Base-by-base conservation (phyloP, 148 eudicot genomes). In the Mesembryanthemum crystallinum region DNA sequence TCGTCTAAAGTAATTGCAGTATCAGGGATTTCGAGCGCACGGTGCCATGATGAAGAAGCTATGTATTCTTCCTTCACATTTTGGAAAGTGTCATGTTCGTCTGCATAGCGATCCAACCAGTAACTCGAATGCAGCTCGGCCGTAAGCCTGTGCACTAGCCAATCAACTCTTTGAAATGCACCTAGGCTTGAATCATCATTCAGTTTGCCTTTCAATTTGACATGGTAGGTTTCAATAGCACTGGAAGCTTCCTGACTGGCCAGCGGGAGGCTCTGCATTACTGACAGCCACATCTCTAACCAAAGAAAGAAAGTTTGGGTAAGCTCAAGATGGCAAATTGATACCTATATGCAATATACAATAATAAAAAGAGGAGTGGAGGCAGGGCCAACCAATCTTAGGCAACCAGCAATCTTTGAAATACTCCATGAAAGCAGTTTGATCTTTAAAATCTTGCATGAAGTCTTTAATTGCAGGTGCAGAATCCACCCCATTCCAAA, bases 171-270 rank as follows among this genome's bases (percentile, higher is more conserved):
- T 68, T 90, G 90, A 69, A 89, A 82, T 73, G 99, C 89, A 60
- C 92, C 96, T 65, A 91, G 86, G 77, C 85, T 92, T 27, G 94
- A 75, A 80, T 95, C 96, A 65, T 92, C 99, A 59, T 78, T 90
- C n/a, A 95, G 83, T 78, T 85, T 90, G 60, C 77, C 68, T 88
- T 95, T 95, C 76, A 95, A 85, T 89, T 87, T 95, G 82, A 92
- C 88, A 74, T 95, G 99, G 78, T 92, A 95, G 66, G 97, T 94
- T 86, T 95, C 99, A 62, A 92, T 88, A 72, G 97, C 99, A 78
- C 98, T 94, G 60, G 97, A 86, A 39, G 91, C 89, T 82, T 92
- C 98, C 80, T 88, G 94, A 87, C 99, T 92, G 39, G 97, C 91
- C 67, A 95, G 85, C 61, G 98, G 99, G 74, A 89, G 79, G 55